A percentile compares a stretch with the other conserved stretches of the same genome.
phyloP scores from a whole-genome alignment of 768 basidiomycete species.

The Lentinula sp. region DNA sequence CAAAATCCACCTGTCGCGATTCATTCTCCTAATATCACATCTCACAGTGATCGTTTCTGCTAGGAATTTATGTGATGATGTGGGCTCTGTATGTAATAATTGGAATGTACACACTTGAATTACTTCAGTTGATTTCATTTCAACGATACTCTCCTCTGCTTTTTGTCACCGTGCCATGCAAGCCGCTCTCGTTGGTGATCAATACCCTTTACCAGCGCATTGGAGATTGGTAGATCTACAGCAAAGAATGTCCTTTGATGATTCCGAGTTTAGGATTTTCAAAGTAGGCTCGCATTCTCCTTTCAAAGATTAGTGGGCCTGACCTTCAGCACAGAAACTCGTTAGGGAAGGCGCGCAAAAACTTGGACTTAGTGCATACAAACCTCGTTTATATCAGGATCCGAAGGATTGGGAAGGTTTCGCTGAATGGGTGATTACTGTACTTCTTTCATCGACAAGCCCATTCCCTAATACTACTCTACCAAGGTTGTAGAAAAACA shows the following conservation, averaged over 20 bases:
- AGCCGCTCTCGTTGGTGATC: neutral
- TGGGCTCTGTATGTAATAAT: neutral
- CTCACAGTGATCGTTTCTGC: conserved; percentile 44
- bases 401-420: neutral
- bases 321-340: neutral
- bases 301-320: too few relatives aligned
- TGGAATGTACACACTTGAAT: neutral
- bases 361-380: neutral
- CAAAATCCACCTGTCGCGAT: neutral
- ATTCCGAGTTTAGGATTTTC: neutral
- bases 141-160: neutral
- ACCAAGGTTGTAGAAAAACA: neutral
- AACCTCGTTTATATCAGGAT: neutral
- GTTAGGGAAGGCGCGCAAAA: neutral
- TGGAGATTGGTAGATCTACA: neutral
- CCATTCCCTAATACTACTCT: neutral
- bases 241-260: neutral
- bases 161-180: too few relatives aligned
- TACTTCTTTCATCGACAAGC: neutral
- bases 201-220: neutral
- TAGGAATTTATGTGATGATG: conserved; percentile 11
- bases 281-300: neutral
- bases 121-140: neutral
- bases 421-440: neutral
- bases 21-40: neutral